These are phyloP conservation scores for Dactylis glomerata DNA, from an alignment of 176 grass and related monocot genomes.

Conservation along the genomic window DNA sequence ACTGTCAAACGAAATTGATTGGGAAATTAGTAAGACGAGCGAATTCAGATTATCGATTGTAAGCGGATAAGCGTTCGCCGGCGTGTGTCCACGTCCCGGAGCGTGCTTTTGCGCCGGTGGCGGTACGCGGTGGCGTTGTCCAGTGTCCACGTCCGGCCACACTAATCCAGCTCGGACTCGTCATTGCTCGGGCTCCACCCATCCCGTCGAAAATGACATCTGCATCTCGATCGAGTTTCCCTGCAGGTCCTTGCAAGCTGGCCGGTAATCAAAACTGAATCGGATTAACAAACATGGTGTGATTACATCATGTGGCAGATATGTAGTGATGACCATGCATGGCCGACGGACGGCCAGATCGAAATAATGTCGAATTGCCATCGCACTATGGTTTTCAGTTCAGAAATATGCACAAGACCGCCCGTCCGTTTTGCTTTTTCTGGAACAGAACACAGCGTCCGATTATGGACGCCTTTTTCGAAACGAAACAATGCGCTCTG, in stretches of 20 bases:
- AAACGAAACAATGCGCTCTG: background rate
- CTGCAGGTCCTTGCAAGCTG: background rate
- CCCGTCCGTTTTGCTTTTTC: background rate
- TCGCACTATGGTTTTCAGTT: too few species aligned
- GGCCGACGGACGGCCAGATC: background rate
- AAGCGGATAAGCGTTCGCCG: too few species aligned
- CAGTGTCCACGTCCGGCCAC: background rate
- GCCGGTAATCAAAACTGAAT: too few species aligned
- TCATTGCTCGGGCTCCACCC: background rate
- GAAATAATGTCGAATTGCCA: too few species aligned
- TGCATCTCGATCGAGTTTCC: background rate
- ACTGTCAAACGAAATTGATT: too few species aligned
- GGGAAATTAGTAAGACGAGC: too few species aligned
- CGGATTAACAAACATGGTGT: background rate
- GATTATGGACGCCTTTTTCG: background rate
- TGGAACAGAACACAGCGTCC: background rate
- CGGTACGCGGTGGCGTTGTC: background rate
- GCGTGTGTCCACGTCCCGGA: too few species aligned
- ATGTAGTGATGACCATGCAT: too few species aligned
- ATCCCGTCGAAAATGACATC: background rate
- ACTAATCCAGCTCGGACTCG: conserved; percentile 2
- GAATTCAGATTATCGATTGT: too few species aligned
- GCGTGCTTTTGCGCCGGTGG: background rate
- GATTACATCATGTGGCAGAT: too few species aligned
- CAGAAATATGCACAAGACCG: background rate